These are phyloP conservation scores for Cercophora samala DNA, from an alignment of 495 filamentous ascomycete species.

Conservation along the genomic window DNA sequence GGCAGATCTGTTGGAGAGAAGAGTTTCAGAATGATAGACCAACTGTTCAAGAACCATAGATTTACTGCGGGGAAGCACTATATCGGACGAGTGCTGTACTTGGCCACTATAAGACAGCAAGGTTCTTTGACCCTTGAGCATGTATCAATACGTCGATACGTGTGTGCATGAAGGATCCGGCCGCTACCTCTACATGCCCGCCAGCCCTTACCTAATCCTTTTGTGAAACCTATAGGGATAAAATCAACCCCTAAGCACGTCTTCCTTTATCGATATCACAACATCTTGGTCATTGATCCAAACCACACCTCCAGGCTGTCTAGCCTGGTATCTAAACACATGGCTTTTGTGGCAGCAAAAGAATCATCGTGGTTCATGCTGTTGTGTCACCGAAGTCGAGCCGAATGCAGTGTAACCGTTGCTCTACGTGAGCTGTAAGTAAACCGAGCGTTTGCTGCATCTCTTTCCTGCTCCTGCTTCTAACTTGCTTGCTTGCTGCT, in stretches of 20 bases:
- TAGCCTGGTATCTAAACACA: not conserved
- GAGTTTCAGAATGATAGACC: not conserved
- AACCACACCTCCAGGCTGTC: not conserved
- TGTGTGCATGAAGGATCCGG: no score
- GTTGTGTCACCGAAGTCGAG: slow-evolving; percentile 2
- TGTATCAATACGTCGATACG: not conserved
- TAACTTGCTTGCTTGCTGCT: not conserved
- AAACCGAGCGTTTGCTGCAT: not conserved
- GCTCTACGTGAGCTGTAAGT: not conserved
- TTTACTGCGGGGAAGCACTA: not conserved
- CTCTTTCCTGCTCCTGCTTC: not conserved
- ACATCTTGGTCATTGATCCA: not conserved
- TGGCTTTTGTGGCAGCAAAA: not conserved
- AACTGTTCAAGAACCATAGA: not conserved
- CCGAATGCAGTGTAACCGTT: not conserved
- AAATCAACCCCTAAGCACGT: not conserved
- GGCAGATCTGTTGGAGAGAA: not conserved
- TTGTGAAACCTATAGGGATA: not conserved
- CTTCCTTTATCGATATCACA: not conserved
- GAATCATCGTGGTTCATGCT: not conserved
- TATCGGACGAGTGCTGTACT: not conserved
- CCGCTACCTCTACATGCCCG: not conserved
- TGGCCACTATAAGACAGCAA: not conserved
- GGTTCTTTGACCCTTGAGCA: not conserved
- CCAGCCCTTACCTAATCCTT: not conserved